A percentile compares a stretch with the other conserved stretches of the same genome.
phyloP scores from a whole-genome alignment of 371 early-diverging fungal species.

The Lichtheimia ramosa region DNA sequence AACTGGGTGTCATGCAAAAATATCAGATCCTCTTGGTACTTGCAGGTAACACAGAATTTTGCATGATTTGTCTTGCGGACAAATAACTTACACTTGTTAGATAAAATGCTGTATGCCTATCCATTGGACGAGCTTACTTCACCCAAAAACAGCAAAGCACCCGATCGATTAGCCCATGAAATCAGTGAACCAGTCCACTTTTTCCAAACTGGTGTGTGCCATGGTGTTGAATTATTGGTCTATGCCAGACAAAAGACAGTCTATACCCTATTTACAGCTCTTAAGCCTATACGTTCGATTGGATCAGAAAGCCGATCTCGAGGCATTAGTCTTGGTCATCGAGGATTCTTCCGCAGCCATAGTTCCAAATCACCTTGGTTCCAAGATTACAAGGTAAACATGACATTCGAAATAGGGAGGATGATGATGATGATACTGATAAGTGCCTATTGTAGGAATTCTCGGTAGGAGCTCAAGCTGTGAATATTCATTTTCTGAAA shows the following conservation, averaged over 20 bases:
- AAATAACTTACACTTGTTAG: constrained; percentile 18
- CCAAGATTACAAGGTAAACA: constrained; percentile 18
- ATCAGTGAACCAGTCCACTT: constrained; percentile 60
- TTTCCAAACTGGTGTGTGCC: constrained; percentile 64
- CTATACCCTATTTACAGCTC: constrained; percentile 17
- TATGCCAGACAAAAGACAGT: constrained; percentile 40
- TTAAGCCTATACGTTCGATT: constrained; percentile 10
- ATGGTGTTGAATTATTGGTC: constrained; percentile 51
- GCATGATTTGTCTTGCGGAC: not conserved
- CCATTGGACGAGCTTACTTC: constrained; percentile 44
- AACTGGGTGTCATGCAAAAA: constrained; percentile 25
- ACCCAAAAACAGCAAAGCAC: constrained; percentile 23
- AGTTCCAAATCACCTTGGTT: constrained; percentile 23
- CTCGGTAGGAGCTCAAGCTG: constrained; percentile 70
- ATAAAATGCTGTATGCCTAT: constrained; percentile 56
- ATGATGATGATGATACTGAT: not conserved
- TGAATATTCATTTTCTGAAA: constrained; percentile 61
- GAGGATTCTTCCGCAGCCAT: constrained; percentile 4
- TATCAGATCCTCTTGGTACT: constrained; percentile 22
- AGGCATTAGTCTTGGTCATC: not conserved
- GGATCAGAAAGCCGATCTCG: not conserved
- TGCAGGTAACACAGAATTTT: constrained; percentile 15
- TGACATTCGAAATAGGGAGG: no score
- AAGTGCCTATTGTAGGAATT: constrained; percentile 56
- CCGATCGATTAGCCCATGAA: constrained; percentile 28